Base-by-base conservation (phyloP, 257 asterid genomes). In the Lycium barbarum region DNA sequence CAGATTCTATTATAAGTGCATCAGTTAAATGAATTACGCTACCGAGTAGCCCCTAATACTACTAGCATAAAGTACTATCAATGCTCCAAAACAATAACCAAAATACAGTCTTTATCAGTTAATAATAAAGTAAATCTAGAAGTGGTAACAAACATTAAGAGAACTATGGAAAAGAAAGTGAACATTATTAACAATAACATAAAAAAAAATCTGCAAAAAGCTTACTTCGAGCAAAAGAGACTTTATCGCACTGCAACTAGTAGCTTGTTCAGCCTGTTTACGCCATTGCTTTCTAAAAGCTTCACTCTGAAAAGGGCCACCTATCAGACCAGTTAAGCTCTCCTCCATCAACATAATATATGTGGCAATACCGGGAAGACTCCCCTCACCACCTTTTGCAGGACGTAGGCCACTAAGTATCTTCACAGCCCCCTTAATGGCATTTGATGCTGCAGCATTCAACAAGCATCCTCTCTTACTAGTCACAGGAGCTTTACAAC, bases 361-460 rank as follows among this genome's bases (percentile, higher is more conserved):
- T 78, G 93, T 81, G 33, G 94, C 88, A 81, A 95, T 91, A 84
- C 95, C 93, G 72, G 89, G 76, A 88, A 91, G 90, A 84, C 89
- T 87, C 84, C 91, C 95, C 70, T 93, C 99, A 72, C 88, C 93
- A 84, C 86, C 91, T 89, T 90, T 94, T 80, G 84, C 84, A 86
- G 89, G 88, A 80, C 89, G 93, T 83, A 93, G 87, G 61, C 94
- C 91, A 86, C 91, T 67, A 85, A 90, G 88, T 76, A 85, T 87
- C 88, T 94, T 95, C 85, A 84, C 85, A 61, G 93, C 86, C 90
- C 95, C 91, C 91, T 90, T 94, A 86, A 83, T 90, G 84, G 95
- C 95, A 92, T 88, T 91, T 87, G 93, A 88, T 76, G 96, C 97
- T 86, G 98, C 97, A 80, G 93, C 97, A 88, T 95, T 95, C 87